Evolutionary conservation across 495 filamentous ascomycete genomes (phyloP), one percentile per base, ranked within the genome.

Genomic region (Lasiosphaeria miniovina): DNA sequence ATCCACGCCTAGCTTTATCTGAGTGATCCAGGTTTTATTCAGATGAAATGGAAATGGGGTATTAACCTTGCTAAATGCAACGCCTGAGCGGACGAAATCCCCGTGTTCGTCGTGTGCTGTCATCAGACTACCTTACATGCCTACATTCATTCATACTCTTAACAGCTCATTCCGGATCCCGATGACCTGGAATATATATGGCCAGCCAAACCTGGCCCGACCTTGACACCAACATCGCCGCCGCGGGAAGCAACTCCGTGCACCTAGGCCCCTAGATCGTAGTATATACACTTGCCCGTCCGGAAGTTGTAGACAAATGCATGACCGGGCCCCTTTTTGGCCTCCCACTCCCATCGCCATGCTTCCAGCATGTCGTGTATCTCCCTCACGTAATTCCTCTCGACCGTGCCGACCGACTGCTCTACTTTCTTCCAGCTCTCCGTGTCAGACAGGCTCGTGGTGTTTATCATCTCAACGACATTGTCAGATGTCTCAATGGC

Each of bases 401-500:
- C 94, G 3, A 79, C 83, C 43, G 88, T 81, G 6, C 88, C 86
- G 6, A 89, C 87, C 45, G 79, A 84, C 68, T 97, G 91, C 58
- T 93, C 89, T 14, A 91, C 86, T 50, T 77, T 80, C 33, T 89
- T 85, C 94, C 94, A 98, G 64, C 86, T 88, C 62, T 98, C 94
- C 14, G 87, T 73, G 63, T 97, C 93, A 1, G 84, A 86, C 9
- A 97, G 80, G 17, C 85, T 77, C 11, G 92, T 94, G 17, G 84
- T 80, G 14, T 83, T 80, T 45, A 98, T 89, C 40, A 86, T 75
- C 36, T 95, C 89, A 49, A 98, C 81, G n/a, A 96, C 80, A 9
- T 87, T 84, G 76, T 97, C 93, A 49, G 87, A 86, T 1, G 88
- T 90, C 72, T 98, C 94, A 52, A 98, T 87, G 15, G 93, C 94